phyloP scores from a whole-genome alignment of 352 stramenopile species.

The Globisporangium okanoganense region DNA sequence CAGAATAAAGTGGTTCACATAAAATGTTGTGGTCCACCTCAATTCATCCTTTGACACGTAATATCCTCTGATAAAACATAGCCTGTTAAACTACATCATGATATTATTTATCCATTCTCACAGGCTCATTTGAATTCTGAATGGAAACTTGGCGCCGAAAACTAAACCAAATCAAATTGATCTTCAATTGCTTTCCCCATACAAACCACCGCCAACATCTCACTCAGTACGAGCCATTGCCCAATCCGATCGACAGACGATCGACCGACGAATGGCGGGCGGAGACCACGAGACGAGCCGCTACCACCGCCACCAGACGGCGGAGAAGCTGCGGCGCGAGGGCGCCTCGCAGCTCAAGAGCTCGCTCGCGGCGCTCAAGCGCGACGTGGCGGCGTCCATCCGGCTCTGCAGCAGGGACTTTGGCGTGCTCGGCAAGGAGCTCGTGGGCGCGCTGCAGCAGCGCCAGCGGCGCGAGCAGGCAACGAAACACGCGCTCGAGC shows the following conservation, averaged over 20 bases:
- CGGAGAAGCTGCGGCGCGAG: conserved; percentile 15
- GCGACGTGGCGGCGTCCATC: conserved; percentile 65
- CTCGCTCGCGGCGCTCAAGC: conserved; percentile 44
- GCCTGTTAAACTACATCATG: background rate
- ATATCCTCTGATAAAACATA: background rate
- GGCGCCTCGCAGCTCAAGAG: conserved; percentile 31
- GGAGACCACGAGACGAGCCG: background rate
- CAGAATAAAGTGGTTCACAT: background rate
- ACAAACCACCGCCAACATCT: background rate
- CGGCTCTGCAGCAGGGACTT: conserved; percentile 72
- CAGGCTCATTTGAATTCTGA: background rate
- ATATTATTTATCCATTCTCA: conserved; percentile 2
- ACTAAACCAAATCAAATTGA: background rate
- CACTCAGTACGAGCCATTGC: no score
- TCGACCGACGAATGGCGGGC: background rate
- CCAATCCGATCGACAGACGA: no score
- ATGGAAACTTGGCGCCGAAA: conserved; percentile 5
- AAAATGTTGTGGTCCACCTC: background rate
- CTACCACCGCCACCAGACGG: background rate
- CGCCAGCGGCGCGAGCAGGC: conserved; percentile 32
- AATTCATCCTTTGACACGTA: background rate
- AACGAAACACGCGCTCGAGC: conserved; percentile 32
- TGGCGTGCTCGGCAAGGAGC: conserved; percentile 52
- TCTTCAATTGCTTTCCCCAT: background rate
- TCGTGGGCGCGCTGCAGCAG: conserved; percentile 42